phyloP scores from a whole-genome alignment of 495 filamentous ascomycete genomes.

The Trichoderma virens region DNA sequence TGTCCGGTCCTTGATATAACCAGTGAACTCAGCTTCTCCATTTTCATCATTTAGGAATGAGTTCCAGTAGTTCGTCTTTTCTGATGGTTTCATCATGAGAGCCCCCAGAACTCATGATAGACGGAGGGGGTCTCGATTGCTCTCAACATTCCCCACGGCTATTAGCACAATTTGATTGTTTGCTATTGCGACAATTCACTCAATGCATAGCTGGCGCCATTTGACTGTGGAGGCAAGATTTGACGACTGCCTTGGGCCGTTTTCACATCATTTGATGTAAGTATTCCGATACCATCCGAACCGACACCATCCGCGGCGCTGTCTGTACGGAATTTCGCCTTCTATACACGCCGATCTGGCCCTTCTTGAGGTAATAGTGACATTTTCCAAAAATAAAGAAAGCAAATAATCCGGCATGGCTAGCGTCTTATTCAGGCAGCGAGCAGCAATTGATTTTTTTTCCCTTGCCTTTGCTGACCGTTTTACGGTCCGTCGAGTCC shows the following conservation, averaged over 20 bases:
- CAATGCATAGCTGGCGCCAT: not conserved
- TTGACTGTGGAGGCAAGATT: not conserved
- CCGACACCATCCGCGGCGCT: too few species aligned
- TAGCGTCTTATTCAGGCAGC: not conserved
- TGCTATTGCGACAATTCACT: not conserved
- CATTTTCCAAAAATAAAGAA: not conserved
- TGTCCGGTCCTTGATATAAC: not conserved
- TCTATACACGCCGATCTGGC: too few species aligned
- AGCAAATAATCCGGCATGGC: too few species aligned
- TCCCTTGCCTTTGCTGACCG: not conserved
- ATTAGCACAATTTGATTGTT: not conserved
- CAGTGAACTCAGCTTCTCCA: not conserved
- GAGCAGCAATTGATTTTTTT: too few species aligned
- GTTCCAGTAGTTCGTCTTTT: not conserved
- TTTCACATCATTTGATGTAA: too few species aligned
- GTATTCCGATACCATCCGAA: too few species aligned
- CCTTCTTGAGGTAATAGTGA: not conserved
- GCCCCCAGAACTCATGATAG: too few species aligned
- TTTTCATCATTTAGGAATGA: not conserved
- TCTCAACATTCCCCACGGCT: not conserved
- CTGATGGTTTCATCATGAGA: too few species aligned
- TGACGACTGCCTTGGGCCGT: not conserved
- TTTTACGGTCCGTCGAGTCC: not conserved
- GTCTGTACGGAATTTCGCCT: too few species aligned
- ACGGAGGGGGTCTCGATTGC: not conserved